Evolutionary conservation across 306 rosid genomes (phyloP).

Genomic region (Citrullus amarus): DNA sequence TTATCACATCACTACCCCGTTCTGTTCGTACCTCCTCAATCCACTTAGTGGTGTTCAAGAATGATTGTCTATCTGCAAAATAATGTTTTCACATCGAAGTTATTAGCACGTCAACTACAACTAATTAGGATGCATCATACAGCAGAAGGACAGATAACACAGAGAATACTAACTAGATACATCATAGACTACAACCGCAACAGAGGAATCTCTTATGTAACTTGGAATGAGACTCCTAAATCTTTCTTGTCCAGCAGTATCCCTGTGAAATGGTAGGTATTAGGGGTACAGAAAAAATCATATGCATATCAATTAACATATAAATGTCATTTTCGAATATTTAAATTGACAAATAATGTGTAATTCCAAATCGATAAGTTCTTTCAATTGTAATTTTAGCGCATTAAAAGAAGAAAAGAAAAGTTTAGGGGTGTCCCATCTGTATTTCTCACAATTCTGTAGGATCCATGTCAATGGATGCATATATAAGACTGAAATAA

Average conservation of each 20-base stretch:
- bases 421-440: background rate
- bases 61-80: conserved; percentile 81
- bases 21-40: conserved; percentile 93
- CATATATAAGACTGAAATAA: background rate
- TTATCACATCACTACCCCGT: conserved; percentile 89
- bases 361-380: background rate
- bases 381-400: background rate
- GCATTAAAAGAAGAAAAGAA: background rate
- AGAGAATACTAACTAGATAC: conserved; percentile 60
- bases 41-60: conserved; percentile 80
- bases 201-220: conserved; percentile 97
- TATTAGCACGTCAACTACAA: conserved; percentile 5
- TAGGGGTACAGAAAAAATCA: conserved; percentile 6
- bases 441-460: background rate
- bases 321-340: background rate
- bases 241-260: conserved; percentile 98
- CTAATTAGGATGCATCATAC: conserved; percentile 4
- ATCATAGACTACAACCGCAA: conserved; percentile 86
- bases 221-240: conserved; percentile 98
- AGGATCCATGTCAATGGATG: background rate
- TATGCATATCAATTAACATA: background rate
- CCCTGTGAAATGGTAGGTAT: conserved; percentile 43
- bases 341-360: background rate
- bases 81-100: background rate
- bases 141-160: background rate